Percentiles rank a stretch among this genome's conserved stretches.
Evolutionary conservation across 805 yeast species (phyloP).

Genomic region (Metschnikowia anglica): DNA sequence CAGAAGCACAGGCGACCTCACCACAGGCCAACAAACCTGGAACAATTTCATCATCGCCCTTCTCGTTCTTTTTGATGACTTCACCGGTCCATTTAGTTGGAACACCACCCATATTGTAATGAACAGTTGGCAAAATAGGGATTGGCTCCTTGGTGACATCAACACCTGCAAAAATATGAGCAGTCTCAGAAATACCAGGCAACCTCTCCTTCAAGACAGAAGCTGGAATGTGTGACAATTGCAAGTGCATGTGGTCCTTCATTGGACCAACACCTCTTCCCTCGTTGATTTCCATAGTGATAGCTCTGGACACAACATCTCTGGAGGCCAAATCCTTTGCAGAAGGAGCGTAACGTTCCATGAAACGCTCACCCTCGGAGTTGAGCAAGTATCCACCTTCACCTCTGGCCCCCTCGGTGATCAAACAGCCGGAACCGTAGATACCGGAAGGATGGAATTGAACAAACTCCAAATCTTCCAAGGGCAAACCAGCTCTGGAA

Average conservation of each 20-base stretch:
- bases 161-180: conserved; percentile 97
- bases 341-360: conserved; percentile 99
- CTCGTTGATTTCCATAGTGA: conserved; percentile 96
- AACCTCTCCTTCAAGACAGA: conserved; percentile 89
- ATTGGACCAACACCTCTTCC: conserved; percentile 99
- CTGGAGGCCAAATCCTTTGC: conserved; percentile 98
- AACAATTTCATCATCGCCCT: conserved; percentile 86
- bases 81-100: conserved; percentile 98
- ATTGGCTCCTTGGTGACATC: conserved; percentile 99
- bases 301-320: conserved; percentile 97
- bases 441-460: conserved; percentile 99
- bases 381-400: conserved; percentile 98
- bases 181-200: conserved; percentile 99
- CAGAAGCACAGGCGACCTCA: conserved; percentile 99
- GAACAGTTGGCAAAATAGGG: conserved; percentile 97
- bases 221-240: conserved; percentile 91
- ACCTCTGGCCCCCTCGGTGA: conserved; percentile 99
- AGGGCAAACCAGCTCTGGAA: conserved; percentile 95
- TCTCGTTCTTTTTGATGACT: conserved; percentile 75
- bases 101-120: conserved; percentile 99
- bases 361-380: conserved; percentile 98
- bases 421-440: conserved; percentile 97
- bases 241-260: conserved; percentile 93
- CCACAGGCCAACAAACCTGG: conserved; percentile 97
- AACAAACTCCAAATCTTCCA: conserved; percentile 95